Percentiles rank a stretch among this genome's conserved stretches.
Evolutionary conservation across 768 basidiomycete genomes (phyloP).

Genomic region (Tricholoma furcatifolium): DNA sequence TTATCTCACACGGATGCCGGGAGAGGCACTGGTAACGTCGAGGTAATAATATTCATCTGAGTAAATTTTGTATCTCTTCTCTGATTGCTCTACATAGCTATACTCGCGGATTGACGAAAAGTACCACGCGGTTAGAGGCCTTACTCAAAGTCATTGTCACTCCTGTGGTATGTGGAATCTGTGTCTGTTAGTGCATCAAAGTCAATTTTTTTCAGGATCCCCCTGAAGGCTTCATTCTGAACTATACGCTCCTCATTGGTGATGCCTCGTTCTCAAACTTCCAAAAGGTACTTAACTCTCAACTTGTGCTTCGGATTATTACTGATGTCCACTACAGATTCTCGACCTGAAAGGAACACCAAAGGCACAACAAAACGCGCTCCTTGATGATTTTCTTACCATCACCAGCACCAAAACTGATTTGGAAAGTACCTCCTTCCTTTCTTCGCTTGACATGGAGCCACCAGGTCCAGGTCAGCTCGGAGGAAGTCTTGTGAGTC

Average conservation of each 20-base stretch:
- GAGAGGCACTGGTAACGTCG: constrained; percentile 55
- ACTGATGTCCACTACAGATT: constrained; percentile 50
- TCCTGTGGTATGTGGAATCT: constrained; percentile 62
- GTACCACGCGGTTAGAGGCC: constrained; percentile 80
- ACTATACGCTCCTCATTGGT: constrained; percentile 92
- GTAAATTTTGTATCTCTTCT: neutral
- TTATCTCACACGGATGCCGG: constrained; percentile 80
- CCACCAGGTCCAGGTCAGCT: constrained; percentile 53
- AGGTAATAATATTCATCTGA: constrained; percentile 38
- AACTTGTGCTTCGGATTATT: neutral
- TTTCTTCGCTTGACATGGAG: constrained; percentile 95
- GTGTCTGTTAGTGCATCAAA: neutral
- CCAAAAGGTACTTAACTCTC: constrained; percentile 80
- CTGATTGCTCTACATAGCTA: constrained; percentile 50
- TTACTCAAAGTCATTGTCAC: constrained; percentile 95
- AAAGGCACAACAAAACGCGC: constrained; percentile 79
- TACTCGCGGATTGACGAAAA: constrained; percentile 77
- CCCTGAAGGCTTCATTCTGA: constrained; percentile 90
- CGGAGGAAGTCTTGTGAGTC: constrained; percentile 59
- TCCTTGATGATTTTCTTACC: constrained; percentile 89
- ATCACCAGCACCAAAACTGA: constrained; percentile 92
- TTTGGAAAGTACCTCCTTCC: constrained; percentile 86
- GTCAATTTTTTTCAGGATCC: constrained; percentile 59
- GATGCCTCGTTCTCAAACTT: constrained; percentile 97
- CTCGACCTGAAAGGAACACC: constrained; percentile 94